These are phyloP conservation scores for Vitis hybrid DNA, from an alignment of 177 flowering plant genomes.

Conservation along the genomic window DNA sequence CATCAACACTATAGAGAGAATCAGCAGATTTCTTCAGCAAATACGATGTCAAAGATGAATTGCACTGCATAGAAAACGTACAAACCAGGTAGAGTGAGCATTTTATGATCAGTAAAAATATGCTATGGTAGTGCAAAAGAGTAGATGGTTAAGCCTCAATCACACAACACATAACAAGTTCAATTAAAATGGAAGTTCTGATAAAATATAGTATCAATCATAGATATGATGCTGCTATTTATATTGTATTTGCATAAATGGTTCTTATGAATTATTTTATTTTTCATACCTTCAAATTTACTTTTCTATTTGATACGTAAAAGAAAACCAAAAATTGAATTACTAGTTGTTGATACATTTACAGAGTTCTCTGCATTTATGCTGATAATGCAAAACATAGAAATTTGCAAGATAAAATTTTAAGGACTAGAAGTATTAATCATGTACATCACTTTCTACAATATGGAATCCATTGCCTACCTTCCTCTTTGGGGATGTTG, in stretches of 20 bases:
- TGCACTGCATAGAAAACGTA: conserved; percentile 41
- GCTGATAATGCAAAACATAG: background rate
- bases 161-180: too few species aligned
- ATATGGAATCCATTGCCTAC: conserved; percentile 22
- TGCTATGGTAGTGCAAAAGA: too few species aligned
- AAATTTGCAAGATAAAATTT: conserved; percentile 1
- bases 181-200: too few species aligned
- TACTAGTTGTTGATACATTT: background rate
- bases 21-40: conserved; percentile 49
- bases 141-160: too few species aligned
- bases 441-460: background rate
- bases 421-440: background rate
- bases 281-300: background rate
- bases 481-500: conserved; percentile 73
- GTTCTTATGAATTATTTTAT: background rate
- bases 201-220: too few species aligned
- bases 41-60: conserved; percentile 46
- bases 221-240: background rate
- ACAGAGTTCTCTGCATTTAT: background rate
- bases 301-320: background rate
- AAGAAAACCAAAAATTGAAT: background rate
- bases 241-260: background rate
- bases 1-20: background rate
- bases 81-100: background rate
- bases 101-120: background rate